Conservation (phyloP, 2,329 filamentous ascomycete genomes). For the Fusarium beomiforme region DNA sequence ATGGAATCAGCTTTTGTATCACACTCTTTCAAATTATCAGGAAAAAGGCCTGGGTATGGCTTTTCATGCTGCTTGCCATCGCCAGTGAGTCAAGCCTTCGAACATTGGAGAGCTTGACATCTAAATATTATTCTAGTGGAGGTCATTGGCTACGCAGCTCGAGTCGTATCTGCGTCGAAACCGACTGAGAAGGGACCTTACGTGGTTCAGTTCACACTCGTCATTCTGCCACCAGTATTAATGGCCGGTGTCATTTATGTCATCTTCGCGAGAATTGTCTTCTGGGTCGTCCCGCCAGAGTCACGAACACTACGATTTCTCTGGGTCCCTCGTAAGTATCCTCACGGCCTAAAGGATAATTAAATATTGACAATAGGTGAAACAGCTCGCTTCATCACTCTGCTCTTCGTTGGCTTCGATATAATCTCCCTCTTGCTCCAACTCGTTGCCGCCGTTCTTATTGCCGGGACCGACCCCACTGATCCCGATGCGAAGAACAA, state of each 20-base stretch:
- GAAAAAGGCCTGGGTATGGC: constrained; percentile 35
- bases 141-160: constrained; percentile 24
- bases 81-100: not conserved
- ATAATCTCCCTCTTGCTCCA: constrained; percentile 52
- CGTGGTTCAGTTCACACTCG: constrained; percentile 34
- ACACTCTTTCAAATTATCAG: constrained; percentile 31
- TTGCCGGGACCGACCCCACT: constrained; percentile 49
- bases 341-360: fast-evolving
- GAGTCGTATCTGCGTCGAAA: constrained; percentile 25
- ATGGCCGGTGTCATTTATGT: constrained; percentile 43
- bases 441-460: constrained; percentile 51
- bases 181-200: constrained; percentile 28
- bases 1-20: constrained; percentile 22
- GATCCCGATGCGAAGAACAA: constrained; percentile 46
- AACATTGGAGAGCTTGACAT: fast-evolving
- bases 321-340: constrained; percentile 35
- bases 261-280: constrained; percentile 36
- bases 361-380: fast-evolving
- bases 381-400: constrained; percentile 42
- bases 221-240: constrained; percentile 36
- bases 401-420: constrained; percentile 54
- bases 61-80: constrained; percentile 30
- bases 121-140: constrained; percentile 21
- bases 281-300: constrained; percentile 36
- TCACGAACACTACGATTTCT: constrained; percentile 28